Percentiles rank a stretch among this genome's conserved stretches.
These are phyloP conservation scores for Yamadazyma sp. DNA, from an alignment of 1,139 yeast species.

Conservation along the genomic window DNA sequence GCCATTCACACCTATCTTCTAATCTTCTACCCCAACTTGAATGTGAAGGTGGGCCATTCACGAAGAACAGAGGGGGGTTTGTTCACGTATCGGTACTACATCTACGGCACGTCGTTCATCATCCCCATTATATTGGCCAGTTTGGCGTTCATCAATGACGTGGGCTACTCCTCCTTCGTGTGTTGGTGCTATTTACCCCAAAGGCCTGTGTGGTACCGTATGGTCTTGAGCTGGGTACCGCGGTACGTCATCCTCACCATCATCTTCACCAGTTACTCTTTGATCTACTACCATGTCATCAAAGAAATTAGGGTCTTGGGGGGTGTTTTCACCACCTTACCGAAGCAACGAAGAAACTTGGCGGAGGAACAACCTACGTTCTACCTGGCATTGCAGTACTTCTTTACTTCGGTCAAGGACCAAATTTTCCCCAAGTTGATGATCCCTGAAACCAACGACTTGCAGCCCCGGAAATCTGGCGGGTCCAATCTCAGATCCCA, in stretches of 20 bases:
- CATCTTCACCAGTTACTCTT: slow-evolving; percentile 64
- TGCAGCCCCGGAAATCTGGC: neutral
- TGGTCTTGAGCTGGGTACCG: slow-evolving; percentile 81
- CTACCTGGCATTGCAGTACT: slow-evolving; percentile 35
- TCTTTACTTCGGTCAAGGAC: slow-evolving; percentile 23
- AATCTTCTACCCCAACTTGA: slow-evolving; percentile 59
- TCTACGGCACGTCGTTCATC: slow-evolving; percentile 59
- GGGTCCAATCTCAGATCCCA: neutral
- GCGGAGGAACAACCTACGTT: slow-evolving; percentile 32
- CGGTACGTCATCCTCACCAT: slow-evolving; percentile 65
- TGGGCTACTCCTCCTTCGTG: slow-evolving; percentile 62
- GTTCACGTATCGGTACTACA: slow-evolving; percentile 55
- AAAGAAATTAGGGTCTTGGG: slow-evolving; percentile 56
- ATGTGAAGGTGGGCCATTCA: slow-evolving; percentile 42
- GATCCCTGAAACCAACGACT: slow-evolving; percentile 20
- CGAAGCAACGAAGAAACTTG: slow-evolving; percentile 12
- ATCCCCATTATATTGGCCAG: slow-evolving; percentile 72
- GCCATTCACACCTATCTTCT: slow-evolving; percentile 81
- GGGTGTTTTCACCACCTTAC: slow-evolving; percentile 41
- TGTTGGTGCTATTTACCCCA: slow-evolving; percentile 85
- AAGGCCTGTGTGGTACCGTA: slow-evolving; percentile 70
- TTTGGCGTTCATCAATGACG: slow-evolving; percentile 58
- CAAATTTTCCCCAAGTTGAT: slow-evolving; percentile 29
- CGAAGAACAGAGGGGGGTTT: slow-evolving; percentile 70
- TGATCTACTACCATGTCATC: slow-evolving; percentile 74